These are phyloP conservation scores for Orbilia quercus DNA, from an alignment of 2,329 filamentous ascomycete species.

Conservation along the genomic window DNA sequence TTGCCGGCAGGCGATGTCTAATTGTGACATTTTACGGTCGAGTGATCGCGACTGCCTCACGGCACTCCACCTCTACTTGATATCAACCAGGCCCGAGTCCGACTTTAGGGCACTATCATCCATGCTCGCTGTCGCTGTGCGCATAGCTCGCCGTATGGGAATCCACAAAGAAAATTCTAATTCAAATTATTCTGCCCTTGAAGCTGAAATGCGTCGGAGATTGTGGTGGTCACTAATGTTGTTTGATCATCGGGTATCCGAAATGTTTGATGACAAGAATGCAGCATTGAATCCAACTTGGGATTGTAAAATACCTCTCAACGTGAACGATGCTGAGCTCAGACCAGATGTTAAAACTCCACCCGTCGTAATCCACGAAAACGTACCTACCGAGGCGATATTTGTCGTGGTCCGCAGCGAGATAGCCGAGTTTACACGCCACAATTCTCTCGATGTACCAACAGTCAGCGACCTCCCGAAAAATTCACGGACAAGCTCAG, in stretches of 20 bases:
- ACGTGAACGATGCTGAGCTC: conserved; percentile 43
- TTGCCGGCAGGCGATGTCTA: conserved; percentile 73
- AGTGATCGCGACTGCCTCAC: conserved; percentile 73
- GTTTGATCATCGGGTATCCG: conserved; percentile 69
- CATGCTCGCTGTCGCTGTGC: conserved; percentile 71
- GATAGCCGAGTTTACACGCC: conserved; percentile 64
- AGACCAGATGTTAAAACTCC: conserved; percentile 30
- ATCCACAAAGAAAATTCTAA: conserved; percentile 70
- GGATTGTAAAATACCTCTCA: conserved; percentile 35
- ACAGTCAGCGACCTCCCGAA: conserved; percentile 61
- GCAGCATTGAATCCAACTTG: conserved; percentile 62
- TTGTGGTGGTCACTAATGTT: conserved; percentile 73
- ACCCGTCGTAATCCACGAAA: conserved; percentile 58
- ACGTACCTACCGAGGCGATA: conserved; percentile 63
- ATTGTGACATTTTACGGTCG: conserved; percentile 74
- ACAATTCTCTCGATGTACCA: conserved; percentile 65
- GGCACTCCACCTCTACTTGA: conserved; percentile 75
- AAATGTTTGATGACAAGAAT: conserved; percentile 63
- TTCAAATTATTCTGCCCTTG: conserved; percentile 64
- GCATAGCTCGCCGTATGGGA: conserved; percentile 72
- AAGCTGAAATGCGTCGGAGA: conserved; percentile 71
- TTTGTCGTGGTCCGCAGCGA: conserved; percentile 65
- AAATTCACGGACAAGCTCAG: neutral
- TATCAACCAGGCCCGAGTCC: conserved; percentile 65
- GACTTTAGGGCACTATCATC: conserved; percentile 71